Conservation (phyloP, 306 rosid species). For the Aeschynomene evenia region DNA sequence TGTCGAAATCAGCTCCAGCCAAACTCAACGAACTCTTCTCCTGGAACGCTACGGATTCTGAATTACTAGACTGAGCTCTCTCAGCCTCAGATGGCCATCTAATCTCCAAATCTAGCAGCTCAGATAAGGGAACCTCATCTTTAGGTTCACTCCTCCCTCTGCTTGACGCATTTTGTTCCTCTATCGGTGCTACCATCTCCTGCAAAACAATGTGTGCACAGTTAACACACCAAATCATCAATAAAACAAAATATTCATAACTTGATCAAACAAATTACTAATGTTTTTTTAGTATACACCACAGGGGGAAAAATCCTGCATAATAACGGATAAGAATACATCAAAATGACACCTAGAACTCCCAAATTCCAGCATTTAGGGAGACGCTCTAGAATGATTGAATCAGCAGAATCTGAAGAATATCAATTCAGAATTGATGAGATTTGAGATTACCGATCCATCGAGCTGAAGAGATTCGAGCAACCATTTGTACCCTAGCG, state of each 20-base stretch:
- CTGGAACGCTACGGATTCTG: constrained; percentile 35
- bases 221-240: constrained; percentile 19
- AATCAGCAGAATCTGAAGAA: background rate
- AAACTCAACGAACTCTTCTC: constrained; percentile 50
- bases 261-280: background rate
- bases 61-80: constrained; percentile 29
- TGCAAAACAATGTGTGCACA: constrained; percentile 37
- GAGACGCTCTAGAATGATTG: background rate
- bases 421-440: background rate
- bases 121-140: constrained; percentile 61
- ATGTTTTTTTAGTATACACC: too few species aligned
- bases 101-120: constrained; percentile 74
- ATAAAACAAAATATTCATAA: background rate
- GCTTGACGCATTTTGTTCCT: constrained; percentile 42
- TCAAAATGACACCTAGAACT: background rate
- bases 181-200: constrained; percentile 59
- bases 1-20: constrained; percentile 56
- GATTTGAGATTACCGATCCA: constrained; percentile 70
- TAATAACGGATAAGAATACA: background rate
- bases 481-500: constrained; percentile 73
- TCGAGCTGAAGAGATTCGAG: constrained; percentile 66
- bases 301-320: background rate
- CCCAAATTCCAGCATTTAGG: constrained; percentile 14
- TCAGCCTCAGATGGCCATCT: constrained; percentile 69
- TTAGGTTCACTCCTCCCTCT: constrained; percentile 46